Base-by-base conservation (phyloP, 441 rosid species). In the Pelargonium fulgidum region DNA sequence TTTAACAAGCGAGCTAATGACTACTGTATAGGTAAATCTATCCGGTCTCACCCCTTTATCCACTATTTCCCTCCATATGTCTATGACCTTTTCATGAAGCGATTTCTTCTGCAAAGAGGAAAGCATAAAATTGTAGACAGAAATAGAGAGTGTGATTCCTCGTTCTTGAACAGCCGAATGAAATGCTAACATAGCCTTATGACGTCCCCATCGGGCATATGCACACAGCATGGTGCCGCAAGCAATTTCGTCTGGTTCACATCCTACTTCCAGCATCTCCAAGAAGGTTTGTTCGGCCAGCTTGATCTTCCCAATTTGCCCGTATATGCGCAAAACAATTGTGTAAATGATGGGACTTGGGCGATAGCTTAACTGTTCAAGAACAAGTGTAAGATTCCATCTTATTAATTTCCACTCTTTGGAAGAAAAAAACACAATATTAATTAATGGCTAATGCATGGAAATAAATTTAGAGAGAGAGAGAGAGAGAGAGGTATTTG, bases 191-290 rank as follows among this genome's bases (percentile, higher is more conserved):
- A 93, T 91, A 64, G 94, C 89, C 70, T 80, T 84, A 69, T 89
- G 97, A 36, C 81, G 83, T 16, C 96, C 98, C 98, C 98, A 93
- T 81, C 97, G 83, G 10, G 98, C 98, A 75, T 93, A 93, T 7
- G 92, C 76, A 78, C 98, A 93, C 70, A 93, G 68, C 93, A 93
- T 87, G 10, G 97, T 91, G 68, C 98, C 98, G 64, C 94, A 93
- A 76, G 97, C 98, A 72, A 93, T 88, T 72, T 84, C 90, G 74
- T 93, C 98, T 0, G 98, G 93, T 75, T 93, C 97, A 67, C 92
- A 87, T 63, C 96, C 96, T 0, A 75, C 86, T 78, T 93, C 91
- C 26, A 90, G 97, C 97, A 93, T 89, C 82, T 93, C 98, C 80
- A 93, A 71, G 85, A 93, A 91, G 14, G 84, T 85, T 69, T 90